A percentile compares a stretch with the other conserved stretches of the same genome.
phyloP scores from a whole-genome alignment of 495 filamentous ascomycete genomes.

The Penicillium cosmopolitanum region DNA sequence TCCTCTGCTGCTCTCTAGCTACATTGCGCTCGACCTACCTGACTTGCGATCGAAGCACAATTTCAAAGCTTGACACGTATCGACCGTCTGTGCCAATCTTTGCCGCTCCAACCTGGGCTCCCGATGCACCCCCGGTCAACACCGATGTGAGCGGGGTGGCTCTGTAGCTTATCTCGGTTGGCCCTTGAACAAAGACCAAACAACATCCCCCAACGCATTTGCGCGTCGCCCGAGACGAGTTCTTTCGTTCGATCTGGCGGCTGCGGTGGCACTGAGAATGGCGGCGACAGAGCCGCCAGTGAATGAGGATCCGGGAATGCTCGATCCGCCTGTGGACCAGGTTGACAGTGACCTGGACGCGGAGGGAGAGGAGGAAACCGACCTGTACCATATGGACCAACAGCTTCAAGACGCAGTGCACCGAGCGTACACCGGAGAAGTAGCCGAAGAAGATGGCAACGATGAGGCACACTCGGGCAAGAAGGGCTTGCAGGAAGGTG shows the following conservation, averaged over 20 bases:
- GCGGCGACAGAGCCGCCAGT: conserved; percentile 52
- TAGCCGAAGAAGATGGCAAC: conserved; percentile 46
- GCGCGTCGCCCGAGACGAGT: conserved; percentile 6
- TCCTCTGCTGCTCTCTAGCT: conserved; percentile 23
- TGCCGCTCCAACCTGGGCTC: conserved; percentile 11
- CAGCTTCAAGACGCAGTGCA: conserved; percentile 54
- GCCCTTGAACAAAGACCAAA: conserved; percentile 16
- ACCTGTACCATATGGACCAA: conserved; percentile 52
- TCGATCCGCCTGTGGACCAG: conserved; percentile 38
- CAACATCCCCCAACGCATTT: conserved; percentile 9
- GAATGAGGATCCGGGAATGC: conserved; percentile 42
- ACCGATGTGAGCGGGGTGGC: conserved; percentile 38
- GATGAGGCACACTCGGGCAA: conserved; percentile 16
- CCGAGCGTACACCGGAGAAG: conserved; percentile 56
- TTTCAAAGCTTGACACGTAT: not conserved
- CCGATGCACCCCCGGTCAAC: conserved; percentile 34
- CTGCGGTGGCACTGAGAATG: conserved; percentile 49
- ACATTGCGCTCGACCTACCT: conserved; percentile 20
- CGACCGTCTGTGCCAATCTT: not conserved
- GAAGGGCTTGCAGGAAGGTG: conserved; percentile 44
- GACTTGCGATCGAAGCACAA: conserved; percentile 6
- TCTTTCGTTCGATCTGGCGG: conserved; percentile 47
- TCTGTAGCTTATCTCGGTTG: conserved; percentile 26
- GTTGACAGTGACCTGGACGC: conserved; percentile 57
- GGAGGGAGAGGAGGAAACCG: conserved; percentile 55